Evolutionary conservation across 345 rosid genomes (phyloP).

Genomic region (Salix exigua): DNA sequence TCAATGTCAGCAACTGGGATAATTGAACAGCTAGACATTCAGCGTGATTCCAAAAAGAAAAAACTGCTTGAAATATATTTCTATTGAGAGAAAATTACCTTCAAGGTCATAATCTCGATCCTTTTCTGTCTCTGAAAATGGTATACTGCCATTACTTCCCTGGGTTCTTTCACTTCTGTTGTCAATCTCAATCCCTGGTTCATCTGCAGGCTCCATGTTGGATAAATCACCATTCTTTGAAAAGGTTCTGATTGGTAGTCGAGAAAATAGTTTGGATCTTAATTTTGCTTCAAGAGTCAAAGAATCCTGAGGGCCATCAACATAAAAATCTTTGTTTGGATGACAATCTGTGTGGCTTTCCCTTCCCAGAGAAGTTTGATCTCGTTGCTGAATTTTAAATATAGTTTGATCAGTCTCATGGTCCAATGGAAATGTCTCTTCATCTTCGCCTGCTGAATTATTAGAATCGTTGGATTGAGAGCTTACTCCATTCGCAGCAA

Average conservation of each 20-base stretch:
- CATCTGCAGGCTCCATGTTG: constrained; percentile 39
- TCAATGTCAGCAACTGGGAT: neutral
- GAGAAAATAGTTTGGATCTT: constrained; percentile 78
- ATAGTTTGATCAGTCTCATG: constrained; percentile 38
- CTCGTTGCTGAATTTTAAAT: constrained; percentile 31
- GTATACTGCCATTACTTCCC: constrained; percentile 43
- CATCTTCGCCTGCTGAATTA: constrained; percentile 59
- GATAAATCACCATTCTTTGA: constrained; percentile 41
- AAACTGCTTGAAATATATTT: neutral
- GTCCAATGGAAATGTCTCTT: constrained; percentile 48
- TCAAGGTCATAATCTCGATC: constrained; percentile 34
- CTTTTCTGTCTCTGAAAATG: constrained; percentile 40
- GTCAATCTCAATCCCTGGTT: constrained; percentile 48
- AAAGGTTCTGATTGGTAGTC: constrained; percentile 46
- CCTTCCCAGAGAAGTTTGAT: constrained; percentile 30
- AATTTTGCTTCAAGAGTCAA: constrained; percentile 76
- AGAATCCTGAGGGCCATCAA: constrained; percentile 41
- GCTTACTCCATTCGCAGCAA: constrained; percentile 38
- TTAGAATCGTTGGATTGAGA: constrained; percentile 53
- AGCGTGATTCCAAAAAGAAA: neutral
- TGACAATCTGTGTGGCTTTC: constrained; percentile 17
- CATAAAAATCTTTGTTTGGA: constrained; percentile 17
- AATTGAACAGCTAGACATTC: constrained; percentile 3
- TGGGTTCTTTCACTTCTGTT: constrained; percentile 61
- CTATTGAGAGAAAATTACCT: constrained; percentile 38